phyloP scores from a whole-genome alignment of 2,329 filamentous ascomycete genomes.

The Botryotinia narcissicola region DNA sequence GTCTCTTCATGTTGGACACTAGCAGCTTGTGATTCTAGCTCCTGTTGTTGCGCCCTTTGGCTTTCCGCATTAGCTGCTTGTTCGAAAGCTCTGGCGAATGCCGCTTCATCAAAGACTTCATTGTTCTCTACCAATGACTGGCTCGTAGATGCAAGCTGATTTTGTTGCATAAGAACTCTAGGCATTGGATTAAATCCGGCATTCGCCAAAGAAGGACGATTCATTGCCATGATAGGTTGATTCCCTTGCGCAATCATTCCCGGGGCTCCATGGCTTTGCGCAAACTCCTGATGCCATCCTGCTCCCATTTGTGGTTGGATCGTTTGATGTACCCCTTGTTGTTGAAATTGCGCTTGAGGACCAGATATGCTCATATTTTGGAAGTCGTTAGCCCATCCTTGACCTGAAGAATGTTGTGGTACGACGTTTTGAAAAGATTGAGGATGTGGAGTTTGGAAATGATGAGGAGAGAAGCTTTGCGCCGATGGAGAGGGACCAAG shows the following conservation, averaged over 20 bases:
- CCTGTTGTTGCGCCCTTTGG: constrained; percentile 23
- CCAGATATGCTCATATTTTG: constrained; percentile 46
- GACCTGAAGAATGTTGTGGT: constrained; percentile 27
- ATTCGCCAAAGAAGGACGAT: constrained; percentile 17
- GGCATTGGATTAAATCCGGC: constrained; percentile 19
- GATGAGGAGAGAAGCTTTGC: constrained; percentile 28
- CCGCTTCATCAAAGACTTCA: constrained; percentile 51
- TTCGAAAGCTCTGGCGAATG: constrained; percentile 54
- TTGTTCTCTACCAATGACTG: constrained; percentile 39
- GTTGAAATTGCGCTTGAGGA: constrained; percentile 38
- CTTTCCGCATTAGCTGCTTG: constrained; percentile 33
- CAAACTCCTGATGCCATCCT: constrained; percentile 61
- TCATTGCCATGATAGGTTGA: constrained; percentile 16
- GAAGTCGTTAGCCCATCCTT: constrained; percentile 44
- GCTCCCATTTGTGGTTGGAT: constrained; percentile 28
- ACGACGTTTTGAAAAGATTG: constrained; percentile 24
- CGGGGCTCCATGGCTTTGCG: constrained; percentile 16
- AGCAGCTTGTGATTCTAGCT: constrained; percentile 27
- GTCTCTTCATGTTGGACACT: background rate
- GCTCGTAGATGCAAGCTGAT: constrained; percentile 5
- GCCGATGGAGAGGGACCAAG: constrained; percentile 33
- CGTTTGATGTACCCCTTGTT: constrained; percentile 24
- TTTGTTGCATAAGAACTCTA: constrained; percentile 16
- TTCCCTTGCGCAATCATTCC: background rate
- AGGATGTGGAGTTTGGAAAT: constrained; percentile 26